phyloP scores from a whole-genome alignment of 345 rosid species.

The Aethionema arabicum region DNA sequence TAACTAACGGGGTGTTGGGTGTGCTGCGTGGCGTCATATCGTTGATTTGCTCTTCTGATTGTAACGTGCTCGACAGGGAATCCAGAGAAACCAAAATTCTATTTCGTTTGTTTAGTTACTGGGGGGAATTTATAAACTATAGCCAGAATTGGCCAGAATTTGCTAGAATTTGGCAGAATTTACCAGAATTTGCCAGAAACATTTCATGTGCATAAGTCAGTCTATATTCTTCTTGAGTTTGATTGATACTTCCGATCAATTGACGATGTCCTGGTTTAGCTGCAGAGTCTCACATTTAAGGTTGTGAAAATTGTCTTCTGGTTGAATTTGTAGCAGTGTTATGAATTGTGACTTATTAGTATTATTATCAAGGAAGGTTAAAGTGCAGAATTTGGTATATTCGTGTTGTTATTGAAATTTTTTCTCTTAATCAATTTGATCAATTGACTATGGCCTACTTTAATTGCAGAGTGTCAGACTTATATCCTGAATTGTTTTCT shows the following conservation, averaged over 20 bases:
- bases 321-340: not conserved
- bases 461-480: too few relatives aligned
- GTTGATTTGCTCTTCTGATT: constrained; percentile 2
- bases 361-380: too few relatives aligned
- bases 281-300: too few relatives aligned
- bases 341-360: not conserved
- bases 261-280: too few relatives aligned
- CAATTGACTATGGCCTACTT: too few relatives aligned
- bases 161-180: too few relatives aligned
- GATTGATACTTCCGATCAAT: not conserved
- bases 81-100: not conserved
- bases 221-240: not conserved
- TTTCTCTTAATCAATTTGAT: too few relatives aligned
- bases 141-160: not conserved
- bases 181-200: not conserved
- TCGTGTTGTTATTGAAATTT: too few relatives aligned
- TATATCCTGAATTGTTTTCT: too few relatives aligned
- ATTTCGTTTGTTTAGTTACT: not conserved
- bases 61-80: constrained; percentile 20
- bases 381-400: too few relatives aligned
- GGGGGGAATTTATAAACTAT: not conserved
- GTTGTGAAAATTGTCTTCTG: not conserved
- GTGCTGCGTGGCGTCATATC: not conserved
- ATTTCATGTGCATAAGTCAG: too few relatives aligned
- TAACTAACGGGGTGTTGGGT: not conserved